Evolutionary conservation across 768 basidiomycete genomes (phyloP), one percentile per base, ranked within the genome.

Genomic region (Podaxis rugospora): DNA sequence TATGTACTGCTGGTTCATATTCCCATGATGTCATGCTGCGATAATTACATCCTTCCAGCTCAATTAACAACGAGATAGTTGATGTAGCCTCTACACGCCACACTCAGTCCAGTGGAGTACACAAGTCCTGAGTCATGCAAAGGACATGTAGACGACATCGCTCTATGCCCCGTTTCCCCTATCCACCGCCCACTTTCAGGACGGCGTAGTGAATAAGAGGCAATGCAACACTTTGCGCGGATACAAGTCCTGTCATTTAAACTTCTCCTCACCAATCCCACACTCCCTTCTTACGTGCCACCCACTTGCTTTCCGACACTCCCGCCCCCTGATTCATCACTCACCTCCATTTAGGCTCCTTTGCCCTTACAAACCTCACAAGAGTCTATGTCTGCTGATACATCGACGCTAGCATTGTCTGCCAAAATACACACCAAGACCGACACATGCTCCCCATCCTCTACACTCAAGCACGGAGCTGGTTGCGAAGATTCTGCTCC

Each of bases 401-500:
- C 55, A 37, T 53, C 58, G 32, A 37, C 49, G 39, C 52, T 53
- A 52, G 56, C 28, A 46, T 36, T 44, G 49, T 21, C n/a, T 49
- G 27, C n/a, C 35, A 14, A 57, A 58, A 10, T 51, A 52, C 52
- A 54, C 44, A 40, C 40, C 23, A 16, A n/a, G 14, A n/a, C 21
- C 14, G 42, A n/a, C 42, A 44, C n/a, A 44, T 44, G 42, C 36
- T 28, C 18, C n/a, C 52, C 63, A 55, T 62, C 44, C 64, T 55
- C 62, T 63, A 18, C 55, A 60, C 61, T 78, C 77, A 92, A 59
- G 90, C 92, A 70, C 82, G 84, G 65, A 92, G 85, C 73, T 92
- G 93, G 65, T 84, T 88, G 63, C 89, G 86, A 57, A 97, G 81
- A 82, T 97, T 96, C 71, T 81, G 67, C 79, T 93, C 89, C 62